Conservation (phyloP, 495 filamentous ascomycete species). For the Trichoderma virens region DNA sequence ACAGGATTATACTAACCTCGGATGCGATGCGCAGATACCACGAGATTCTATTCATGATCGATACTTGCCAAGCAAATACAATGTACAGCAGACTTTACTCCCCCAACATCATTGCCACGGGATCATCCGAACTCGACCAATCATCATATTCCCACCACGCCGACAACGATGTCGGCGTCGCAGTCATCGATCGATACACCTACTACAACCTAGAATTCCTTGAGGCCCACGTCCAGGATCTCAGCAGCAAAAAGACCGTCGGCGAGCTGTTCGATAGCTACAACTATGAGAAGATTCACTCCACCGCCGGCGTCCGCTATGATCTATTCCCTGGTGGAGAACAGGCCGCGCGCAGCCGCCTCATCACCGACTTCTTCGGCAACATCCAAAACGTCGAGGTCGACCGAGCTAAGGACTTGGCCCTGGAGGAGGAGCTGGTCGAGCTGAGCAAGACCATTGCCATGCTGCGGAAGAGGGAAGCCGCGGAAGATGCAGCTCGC, state of each 20-base stretch:
- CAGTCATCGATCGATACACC: conserved; percentile 96
- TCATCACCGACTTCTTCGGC: conserved; percentile 94
- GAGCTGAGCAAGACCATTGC: conserved; percentile 54
- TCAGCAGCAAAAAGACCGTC: conserved; percentile 73
- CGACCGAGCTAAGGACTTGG: conserved; percentile 48
- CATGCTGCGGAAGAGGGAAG: conserved; percentile 45
- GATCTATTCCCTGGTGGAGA: conserved; percentile 83
- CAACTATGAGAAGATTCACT: conserved; percentile 90
- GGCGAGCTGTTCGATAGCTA: conserved; percentile 95
- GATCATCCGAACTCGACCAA: conserved; percentile 86
- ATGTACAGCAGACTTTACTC: conserved; percentile 98
- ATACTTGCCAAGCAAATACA: conserved; percentile 98
- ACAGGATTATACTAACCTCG: conserved; percentile 7
- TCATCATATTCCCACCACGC: conserved; percentile 95
- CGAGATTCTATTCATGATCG: conserved; percentile 98
- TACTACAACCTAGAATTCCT: conserved; percentile 98
- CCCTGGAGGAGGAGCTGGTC: conserved; percentile 67
- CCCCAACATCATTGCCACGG: conserved; percentile 93
- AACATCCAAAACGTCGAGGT: conserved; percentile 97
- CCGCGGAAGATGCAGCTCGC: conserved; percentile 32
- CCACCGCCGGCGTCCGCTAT: conserved; percentile 83
- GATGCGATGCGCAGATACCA: conserved; percentile 67
- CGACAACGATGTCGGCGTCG: conserved; percentile 92
- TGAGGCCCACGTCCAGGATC: conserved; percentile 78
- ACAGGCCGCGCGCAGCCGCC: conserved; percentile 58